Conservation (phyloP, 306 rosid genomes). For the Prosopis cineraria region DNA sequence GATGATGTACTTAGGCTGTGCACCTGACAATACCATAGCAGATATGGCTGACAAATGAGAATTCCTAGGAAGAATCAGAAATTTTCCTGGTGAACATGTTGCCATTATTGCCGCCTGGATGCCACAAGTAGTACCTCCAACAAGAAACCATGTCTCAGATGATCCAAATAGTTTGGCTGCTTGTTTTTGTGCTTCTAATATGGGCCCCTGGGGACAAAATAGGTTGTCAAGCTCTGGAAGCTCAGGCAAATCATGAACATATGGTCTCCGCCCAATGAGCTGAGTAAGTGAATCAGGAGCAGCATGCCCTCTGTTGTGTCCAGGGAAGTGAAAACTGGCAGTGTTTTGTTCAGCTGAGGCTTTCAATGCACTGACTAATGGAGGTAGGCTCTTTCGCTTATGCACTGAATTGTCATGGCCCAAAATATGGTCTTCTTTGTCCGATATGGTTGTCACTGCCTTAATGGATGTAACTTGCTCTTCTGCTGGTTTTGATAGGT, state of each 20-base stretch:
- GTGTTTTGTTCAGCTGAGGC: conserved; percentile 61
- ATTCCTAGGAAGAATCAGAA: conserved; percentile 77
- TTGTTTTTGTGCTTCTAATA: conserved; percentile 75
- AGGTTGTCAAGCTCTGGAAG: conserved; percentile 88
- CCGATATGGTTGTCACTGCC: conserved; percentile 15
- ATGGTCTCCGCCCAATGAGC: conserved; percentile 70
- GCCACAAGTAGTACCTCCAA: conserved; percentile 94
- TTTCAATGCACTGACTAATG: conserved; percentile 71
- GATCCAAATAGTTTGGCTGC: conserved; percentile 86
- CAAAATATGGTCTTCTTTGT: conserved; percentile 27
- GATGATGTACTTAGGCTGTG: conserved; percentile 71
- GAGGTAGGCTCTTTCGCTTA: conserved; percentile 47
- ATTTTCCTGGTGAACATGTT: conserved; percentile 73
- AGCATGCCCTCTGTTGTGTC: conserved; percentile 91
- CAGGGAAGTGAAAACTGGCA: conserved; percentile 88
- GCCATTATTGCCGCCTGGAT: conserved; percentile 91
- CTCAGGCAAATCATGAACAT: conserved; percentile 71
- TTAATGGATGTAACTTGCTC: conserved; percentile 29
- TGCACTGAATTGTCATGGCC: conserved; percentile 20
- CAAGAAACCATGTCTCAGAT: conserved; percentile 85
- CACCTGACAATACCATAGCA: conserved; percentile 82
- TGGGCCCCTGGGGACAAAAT: conserved; percentile 73
- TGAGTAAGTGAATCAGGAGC: conserved; percentile 70
- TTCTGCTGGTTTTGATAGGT: conserved; percentile 7
- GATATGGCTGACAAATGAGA: conserved; percentile 80